phyloP scores from a whole-genome alignment of 1,284 basidiomycete species.

The Ceratobasidium sp. region DNA sequence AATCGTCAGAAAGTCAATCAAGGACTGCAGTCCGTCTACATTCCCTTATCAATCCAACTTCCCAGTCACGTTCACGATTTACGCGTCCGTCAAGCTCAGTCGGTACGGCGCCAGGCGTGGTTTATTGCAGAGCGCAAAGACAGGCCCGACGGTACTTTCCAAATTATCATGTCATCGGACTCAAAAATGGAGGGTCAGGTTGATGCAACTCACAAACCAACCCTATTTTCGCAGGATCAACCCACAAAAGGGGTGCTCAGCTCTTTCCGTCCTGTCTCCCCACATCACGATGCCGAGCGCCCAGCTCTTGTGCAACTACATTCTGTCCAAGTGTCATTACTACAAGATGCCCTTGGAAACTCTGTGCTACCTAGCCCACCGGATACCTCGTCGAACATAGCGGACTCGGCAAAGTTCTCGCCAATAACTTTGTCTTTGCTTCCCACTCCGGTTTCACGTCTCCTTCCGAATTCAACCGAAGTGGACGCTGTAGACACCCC shows the following conservation, averaged over 20 bases:
- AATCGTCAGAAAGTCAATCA: slow-evolving; percentile 76
- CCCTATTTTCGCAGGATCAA: slow-evolving; percentile 47
- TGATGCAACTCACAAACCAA: slow-evolving; percentile 49
- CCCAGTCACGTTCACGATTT: slow-evolving; percentile 72
- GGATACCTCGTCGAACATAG: background rate
- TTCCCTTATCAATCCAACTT: slow-evolving; percentile 75
- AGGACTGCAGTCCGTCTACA: slow-evolving; percentile 67
- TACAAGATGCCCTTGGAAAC: slow-evolving; percentile 38
- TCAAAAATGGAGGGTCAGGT: background rate
- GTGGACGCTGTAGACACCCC: slow-evolving; percentile 32
- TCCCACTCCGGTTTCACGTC: background rate
- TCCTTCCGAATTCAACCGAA: slow-evolving; percentile 26
- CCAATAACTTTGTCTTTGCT: background rate
- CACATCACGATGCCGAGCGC: slow-evolving; percentile 7
- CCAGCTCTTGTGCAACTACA: slow-evolving; percentile 14
- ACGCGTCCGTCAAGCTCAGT: slow-evolving; percentile 67
- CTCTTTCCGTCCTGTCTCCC: slow-evolving; percentile 22
- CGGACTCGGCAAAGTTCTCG: background rate
- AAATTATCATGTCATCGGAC: background rate
- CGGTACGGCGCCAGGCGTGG: slow-evolving; percentile 19
- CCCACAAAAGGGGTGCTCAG: slow-evolving; percentile 48
- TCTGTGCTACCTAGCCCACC: slow-evolving; percentile 17
- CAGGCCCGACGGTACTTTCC: background rate
- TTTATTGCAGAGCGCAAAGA: background rate
- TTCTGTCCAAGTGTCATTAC: slow-evolving; percentile 9